These are phyloP conservation scores for Myriosclerotinia duriaeana DNA, from an alignment of 2,329 filamentous ascomycete species.

Conservation along the genomic window DNA sequence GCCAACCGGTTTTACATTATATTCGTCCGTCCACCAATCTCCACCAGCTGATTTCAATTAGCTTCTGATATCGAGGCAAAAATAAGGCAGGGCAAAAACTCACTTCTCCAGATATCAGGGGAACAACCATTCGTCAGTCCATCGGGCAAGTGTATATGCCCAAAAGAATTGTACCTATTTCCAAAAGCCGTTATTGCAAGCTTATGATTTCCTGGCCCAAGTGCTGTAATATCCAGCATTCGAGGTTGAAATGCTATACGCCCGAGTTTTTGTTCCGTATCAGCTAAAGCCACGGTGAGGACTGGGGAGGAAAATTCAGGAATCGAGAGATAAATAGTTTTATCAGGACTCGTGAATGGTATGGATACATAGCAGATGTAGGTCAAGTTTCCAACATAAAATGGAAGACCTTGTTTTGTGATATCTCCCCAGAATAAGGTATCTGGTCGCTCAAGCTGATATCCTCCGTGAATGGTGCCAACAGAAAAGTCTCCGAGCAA, in stretches of 20 bases:
- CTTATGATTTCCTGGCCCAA: constrained; percentile 26
- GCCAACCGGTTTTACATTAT: constrained; percentile 30
- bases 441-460: background rate
- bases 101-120: constrained; percentile 35
- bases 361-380: constrained; percentile 30
- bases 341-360: constrained; percentile 1
- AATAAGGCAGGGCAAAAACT: constrained; percentile 10
- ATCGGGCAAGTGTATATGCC: constrained; percentile 35
- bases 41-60: constrained; percentile 27
- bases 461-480: constrained; percentile 17
- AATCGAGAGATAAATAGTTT: background rate
- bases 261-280: constrained; percentile 27
- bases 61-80: background rate
- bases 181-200: constrained; percentile 37
- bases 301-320: constrained; percentile 34
- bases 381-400: constrained; percentile 38
- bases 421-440: constrained; percentile 37
- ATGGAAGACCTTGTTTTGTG: constrained; percentile 36
- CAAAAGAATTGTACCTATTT: constrained; percentile 39
- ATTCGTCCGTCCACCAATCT: constrained; percentile 33
- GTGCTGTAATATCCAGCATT: constrained; percentile 29
- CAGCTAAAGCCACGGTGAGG: constrained; percentile 27
- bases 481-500: constrained; percentile 39
- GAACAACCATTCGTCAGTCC: constrained; percentile 30
- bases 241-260: constrained; percentile 36